Evolutionary conservation across 495 filamentous ascomycete species (phyloP), one percentile per base, ranked within the genome.

Genomic region (Lentithecium fluviatile): DNA sequence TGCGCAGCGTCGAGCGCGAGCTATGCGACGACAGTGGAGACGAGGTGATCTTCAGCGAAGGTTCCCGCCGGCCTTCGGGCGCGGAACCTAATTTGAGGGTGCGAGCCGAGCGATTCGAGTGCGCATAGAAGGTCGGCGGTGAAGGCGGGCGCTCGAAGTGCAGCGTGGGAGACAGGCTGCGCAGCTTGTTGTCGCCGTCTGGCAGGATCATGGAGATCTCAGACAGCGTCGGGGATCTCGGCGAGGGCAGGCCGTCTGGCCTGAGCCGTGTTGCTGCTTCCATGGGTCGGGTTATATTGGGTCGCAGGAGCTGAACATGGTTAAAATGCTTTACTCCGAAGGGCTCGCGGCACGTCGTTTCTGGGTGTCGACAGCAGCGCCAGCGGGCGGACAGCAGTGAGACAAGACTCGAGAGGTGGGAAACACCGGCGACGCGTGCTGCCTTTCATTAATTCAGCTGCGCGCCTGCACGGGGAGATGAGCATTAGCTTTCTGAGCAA

Each of bases 131-230:
- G 8, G 19, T 52, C 0, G 60, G 47, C 15, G 67, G 64, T n/a
- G 65, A 60, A 19, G 61, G 65, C 26, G 68, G 60, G 6, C 60
- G 58, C 36, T 64, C 55, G 50, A 45, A 43, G 24, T 64, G 56
- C 2, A 55, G 65, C 11, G 4, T 37, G 1, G 65, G 65, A 24
- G 65, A 68, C 10, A 57, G 25, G 60, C 65, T 68, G 56, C 65
- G 65, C 47, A 46, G 23, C 26, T 51, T 8, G 37, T 51, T 8
- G 37, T 49, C 43, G 21, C n/a, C 43, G 34, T 80, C 78, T 37
- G 91, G 91, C 38, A 96, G 78, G 60, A 96, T 95, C 90, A 96
- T 91, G 72, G 94, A 90, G 36, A 90, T 90, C 73, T 95, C 91
- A n/a, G 90, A 91, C 58, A 96, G 76, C 7, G 91, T 94, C 45